Evolutionary conservation across 75 land plant species (phyloP).

Genomic region (Larix kaempferi): DNA sequence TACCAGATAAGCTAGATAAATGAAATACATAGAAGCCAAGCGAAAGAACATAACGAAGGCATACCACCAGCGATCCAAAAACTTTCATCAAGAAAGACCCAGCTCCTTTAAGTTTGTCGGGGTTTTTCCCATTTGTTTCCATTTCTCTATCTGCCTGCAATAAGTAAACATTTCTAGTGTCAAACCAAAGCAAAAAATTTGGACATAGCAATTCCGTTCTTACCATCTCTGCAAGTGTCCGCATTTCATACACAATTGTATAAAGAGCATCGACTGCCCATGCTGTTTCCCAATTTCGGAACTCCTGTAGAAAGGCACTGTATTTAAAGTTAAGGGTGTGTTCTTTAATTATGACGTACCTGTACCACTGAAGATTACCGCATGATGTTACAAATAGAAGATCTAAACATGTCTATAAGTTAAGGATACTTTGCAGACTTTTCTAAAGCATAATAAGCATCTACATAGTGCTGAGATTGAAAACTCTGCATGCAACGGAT

Average conservation of each 20-base stretch:
- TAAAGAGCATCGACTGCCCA: slow-evolving; percentile 95
- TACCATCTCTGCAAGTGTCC: slow-evolving; percentile 92
- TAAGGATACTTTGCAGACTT: slow-evolving; percentile 79
- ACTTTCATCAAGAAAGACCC: slow-evolving; percentile 99
- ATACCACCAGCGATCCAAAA: slow-evolving; percentile 94
- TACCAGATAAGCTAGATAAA: neutral
- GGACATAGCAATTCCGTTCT: neutral
- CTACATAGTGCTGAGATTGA: slow-evolving; percentile 49
- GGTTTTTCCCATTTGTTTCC: slow-evolving; percentile 69
- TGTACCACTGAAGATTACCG: neutral
- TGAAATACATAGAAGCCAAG: neutral
- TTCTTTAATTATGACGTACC: neutral
- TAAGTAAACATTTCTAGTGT: neutral
- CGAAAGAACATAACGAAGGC: slow-evolving; percentile 7
- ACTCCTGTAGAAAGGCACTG: slow-evolving; percentile 97
- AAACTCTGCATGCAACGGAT: slow-evolving; percentile 67
- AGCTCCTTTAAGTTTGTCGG: slow-evolving; percentile 95
- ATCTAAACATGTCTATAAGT: neutral
- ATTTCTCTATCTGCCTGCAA: slow-evolving; percentile 95
- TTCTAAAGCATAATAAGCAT: slow-evolving; percentile 76
- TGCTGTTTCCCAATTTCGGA: slow-evolving; percentile 96
- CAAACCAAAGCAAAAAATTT: neutral
- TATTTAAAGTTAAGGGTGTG: slow-evolving; percentile 4
- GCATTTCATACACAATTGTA: slow-evolving; percentile 81
- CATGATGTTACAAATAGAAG: neutral